Percentiles rank a stretch among this genome's conserved stretches.
phyloP scores from a whole-genome alignment of 805 yeast genomes.

The Zygosaccharomyces lentus region DNA sequence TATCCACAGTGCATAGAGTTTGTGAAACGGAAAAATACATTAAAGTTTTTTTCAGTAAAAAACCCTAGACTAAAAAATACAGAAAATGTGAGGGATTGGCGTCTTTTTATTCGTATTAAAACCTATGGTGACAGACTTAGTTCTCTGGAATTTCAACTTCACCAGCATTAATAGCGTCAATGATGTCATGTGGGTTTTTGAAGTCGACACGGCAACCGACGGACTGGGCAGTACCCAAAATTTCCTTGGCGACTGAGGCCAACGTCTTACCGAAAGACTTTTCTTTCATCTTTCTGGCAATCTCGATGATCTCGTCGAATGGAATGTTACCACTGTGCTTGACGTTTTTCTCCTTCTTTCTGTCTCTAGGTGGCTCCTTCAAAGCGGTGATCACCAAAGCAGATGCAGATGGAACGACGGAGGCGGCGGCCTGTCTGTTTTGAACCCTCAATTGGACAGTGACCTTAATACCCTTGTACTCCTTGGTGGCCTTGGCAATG shows the following conservation, averaged over 20 bases:
- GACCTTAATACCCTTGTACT: conserved; percentile 98
- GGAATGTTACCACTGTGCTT: conserved; percentile 99
- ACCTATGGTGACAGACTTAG: conserved; percentile 30
- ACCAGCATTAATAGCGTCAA: conserved; percentile 97
- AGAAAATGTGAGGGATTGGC: conserved; percentile 27
- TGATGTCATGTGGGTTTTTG: conserved; percentile 98
- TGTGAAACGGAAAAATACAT: conserved; percentile 21
- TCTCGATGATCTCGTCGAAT: conserved; percentile 91
- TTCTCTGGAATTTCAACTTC: conserved; percentile 68
- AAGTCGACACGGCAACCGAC: conserved; percentile 99
- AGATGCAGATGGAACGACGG: conserved; percentile 99
- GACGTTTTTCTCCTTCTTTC: conserved; percentile 99
- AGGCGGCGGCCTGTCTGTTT: conserved; percentile 99
- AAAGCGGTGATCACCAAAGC: conserved; percentile 98
- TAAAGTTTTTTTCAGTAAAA: conserved; percentile 24
- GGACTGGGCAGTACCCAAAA: conserved; percentile 99
- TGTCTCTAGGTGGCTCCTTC: conserved; percentile 99
- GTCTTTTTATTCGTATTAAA: conserved; percentile 21
- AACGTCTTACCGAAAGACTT: conserved; percentile 97
- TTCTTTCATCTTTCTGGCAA: conserved; percentile 96
- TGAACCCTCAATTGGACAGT: conserved; percentile 98
- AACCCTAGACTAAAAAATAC: conserved; percentile 32
- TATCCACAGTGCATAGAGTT: conserved; percentile 10
- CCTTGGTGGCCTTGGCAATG: conserved; percentile 99
- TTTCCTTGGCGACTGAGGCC: conserved; percentile 96